Percentiles rank a stretch among this genome's conserved stretches.
Evolutionary conservation across 2,329 filamentous ascomycete genomes (phyloP).

Genomic region (Aspergillus arachidicola): DNA sequence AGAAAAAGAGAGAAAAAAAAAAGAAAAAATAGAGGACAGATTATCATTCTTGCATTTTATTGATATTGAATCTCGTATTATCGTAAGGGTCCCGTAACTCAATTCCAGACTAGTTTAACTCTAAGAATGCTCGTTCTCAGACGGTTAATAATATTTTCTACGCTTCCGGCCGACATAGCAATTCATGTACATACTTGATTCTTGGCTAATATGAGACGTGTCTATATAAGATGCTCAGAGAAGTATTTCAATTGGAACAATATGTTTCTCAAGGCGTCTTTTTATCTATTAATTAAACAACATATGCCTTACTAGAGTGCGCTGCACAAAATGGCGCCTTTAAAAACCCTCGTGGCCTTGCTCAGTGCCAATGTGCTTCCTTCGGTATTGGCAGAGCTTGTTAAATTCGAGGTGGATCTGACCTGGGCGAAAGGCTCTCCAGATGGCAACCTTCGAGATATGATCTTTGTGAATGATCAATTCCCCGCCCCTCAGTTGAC

Average conservation of each 20-base stretch:
- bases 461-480: conserved; percentile 36
- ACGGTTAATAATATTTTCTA: background rate
- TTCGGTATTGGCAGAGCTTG: background rate
- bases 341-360: background rate
- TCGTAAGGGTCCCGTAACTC: background rate
- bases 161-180: background rate
- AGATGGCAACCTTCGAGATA: conserved; percentile 35
- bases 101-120: background rate
- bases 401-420: conserved; percentile 25
- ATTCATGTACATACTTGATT: background rate
- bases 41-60: background rate
- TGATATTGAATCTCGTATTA: background rate
- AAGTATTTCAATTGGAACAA: background rate
- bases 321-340: background rate
- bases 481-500: conserved; percentile 36
- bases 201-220: background rate
- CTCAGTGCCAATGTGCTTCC: background rate
- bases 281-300: background rate
- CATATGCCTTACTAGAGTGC: background rate
- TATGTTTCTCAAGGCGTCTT: background rate
- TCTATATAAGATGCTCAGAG: background rate
- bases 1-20: background rate
- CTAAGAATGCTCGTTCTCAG: background rate
- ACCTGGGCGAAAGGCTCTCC: conserved; percentile 38
- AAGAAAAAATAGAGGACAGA: background rate